These are phyloP conservation scores for Herpotrichia juniperi DNA, from an alignment of 2,329 filamentous ascomycete species.

Conservation along the genomic window DNA sequence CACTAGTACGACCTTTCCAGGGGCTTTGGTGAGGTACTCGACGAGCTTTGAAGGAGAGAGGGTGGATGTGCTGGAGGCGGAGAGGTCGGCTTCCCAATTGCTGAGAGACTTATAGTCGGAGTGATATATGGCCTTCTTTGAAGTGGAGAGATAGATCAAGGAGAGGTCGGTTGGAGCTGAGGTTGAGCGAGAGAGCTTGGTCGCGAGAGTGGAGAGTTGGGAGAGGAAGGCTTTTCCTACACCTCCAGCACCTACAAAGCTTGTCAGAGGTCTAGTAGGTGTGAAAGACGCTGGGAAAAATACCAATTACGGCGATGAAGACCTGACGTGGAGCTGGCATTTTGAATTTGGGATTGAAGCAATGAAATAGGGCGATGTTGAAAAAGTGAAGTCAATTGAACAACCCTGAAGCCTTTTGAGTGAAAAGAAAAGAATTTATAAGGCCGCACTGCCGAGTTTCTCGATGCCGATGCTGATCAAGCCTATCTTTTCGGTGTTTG, in stretches of 20 bases:
- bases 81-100: slow-evolving; percentile 66
- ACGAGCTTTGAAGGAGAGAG: slow-evolving; percentile 73
- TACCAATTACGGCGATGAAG: slow-evolving; percentile 56
- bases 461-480: slow-evolving; percentile 1
- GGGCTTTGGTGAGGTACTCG: slow-evolving; percentile 78
- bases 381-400: background rate
- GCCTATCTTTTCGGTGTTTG: slow-evolving; percentile 4
- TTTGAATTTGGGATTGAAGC: slow-evolving; percentile 14
- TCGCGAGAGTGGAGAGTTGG: slow-evolving; percentile 74
- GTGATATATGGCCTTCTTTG: slow-evolving; percentile 80
- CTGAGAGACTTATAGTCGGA: slow-evolving; percentile 72
- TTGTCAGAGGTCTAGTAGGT: slow-evolving; percentile 9
- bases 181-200: slow-evolving; percentile 59
- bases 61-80: slow-evolving; percentile 67
- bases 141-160: slow-evolving; percentile 85
- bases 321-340: slow-evolving; percentile 53
- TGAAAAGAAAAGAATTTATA: background rate
- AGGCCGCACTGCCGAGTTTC: background rate
- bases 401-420: background rate
- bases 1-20: slow-evolving; percentile 80
- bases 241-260: slow-evolving; percentile 76
- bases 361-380: background rate
- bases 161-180: slow-evolving; percentile 71
- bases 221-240: slow-evolving; percentile 90
- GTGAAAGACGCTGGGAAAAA: background rate